Percentiles rank a stretch among this genome's conserved stretches.
Evolutionary conservation across 2,329 filamentous ascomycete genomes (phyloP).

Genomic region (Amauroascus niger): DNA sequence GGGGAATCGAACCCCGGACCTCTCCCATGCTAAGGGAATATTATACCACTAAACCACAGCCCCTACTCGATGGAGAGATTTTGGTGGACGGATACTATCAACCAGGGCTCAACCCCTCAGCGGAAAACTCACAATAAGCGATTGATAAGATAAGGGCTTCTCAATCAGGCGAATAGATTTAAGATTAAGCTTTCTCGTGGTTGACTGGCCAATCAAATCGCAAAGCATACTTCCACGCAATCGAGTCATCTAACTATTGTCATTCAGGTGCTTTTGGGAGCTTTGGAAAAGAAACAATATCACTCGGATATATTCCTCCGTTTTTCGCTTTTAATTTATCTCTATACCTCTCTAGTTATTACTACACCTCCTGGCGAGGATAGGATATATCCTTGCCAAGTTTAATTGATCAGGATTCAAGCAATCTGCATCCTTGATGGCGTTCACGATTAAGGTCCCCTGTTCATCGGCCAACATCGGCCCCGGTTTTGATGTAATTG

Average conservation of each 20-base stretch:
- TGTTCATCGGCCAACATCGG: slow-evolving; percentile 97
- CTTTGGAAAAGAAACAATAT: not conserved
- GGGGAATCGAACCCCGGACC: slow-evolving; percentile 20
- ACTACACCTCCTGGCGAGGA: too few species aligned
- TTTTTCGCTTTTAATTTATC: not conserved
- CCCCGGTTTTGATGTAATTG: slow-evolving; percentile 92
- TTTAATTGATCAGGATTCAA: not conserved
- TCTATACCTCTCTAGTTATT: not conserved
- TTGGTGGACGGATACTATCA: too few species aligned
- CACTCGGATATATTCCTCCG: not conserved
- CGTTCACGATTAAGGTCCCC: slow-evolving; percentile 65
- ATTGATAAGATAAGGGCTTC: slow-evolving; percentile 6
- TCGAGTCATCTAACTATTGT: slow-evolving; percentile 5
- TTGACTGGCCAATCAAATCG: slow-evolving; percentile 1
- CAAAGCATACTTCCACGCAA: not conserved
- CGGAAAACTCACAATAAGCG: not conserved
- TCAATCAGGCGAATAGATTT: not conserved
- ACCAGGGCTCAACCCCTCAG: too few species aligned
- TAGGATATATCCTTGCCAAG: not conserved
- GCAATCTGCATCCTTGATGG: slow-evolving; percentile 14
- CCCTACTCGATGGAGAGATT: too few species aligned
- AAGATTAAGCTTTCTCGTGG: not conserved
- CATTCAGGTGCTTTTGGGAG: too few species aligned
- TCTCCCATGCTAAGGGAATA: slow-evolving; percentile 16
- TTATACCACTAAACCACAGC: slow-evolving; percentile 16